Evolutionary conservation across 2,329 filamentous ascomycete species (phyloP).

Genomic region (Neofusicoccum parvum): DNA sequence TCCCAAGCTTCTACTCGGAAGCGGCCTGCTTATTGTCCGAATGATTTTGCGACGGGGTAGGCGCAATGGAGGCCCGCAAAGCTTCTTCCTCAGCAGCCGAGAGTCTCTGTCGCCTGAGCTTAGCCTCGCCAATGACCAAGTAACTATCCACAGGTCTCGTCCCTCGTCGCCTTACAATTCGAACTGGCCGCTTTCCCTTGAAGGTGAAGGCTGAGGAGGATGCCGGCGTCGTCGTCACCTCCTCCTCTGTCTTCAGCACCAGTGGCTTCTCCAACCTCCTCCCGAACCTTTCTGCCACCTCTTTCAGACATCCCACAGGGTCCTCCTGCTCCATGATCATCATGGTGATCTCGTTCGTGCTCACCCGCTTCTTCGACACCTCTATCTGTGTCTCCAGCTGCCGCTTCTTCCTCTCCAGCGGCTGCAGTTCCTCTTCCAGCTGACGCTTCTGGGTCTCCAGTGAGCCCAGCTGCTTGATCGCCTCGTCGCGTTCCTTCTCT

Average conservation of each 20-base stretch:
- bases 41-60: too few species aligned
- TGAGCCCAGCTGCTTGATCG: accelerated
- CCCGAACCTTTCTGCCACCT: background rate
- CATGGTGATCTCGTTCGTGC: background rate
- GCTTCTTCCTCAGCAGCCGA: too few species aligned
- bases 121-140: too few species aligned
- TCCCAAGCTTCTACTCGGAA: too few species aligned
- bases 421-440: background rate
- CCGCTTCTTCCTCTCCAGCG: background rate
- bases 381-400: background rate
- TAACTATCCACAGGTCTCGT: too few species aligned
- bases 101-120: too few species aligned
- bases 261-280: background rate
- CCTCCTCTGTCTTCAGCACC: background rate
- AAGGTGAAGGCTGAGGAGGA: too few species aligned
- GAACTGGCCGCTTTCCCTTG: too few species aligned
- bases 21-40: too few species aligned
- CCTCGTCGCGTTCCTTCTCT: background rate
- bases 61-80: too few species aligned
- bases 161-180: too few species aligned
- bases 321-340: background rate
- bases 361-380: background rate
- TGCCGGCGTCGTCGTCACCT: background rate
- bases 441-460: background rate
- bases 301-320: background rate